Percentiles rank a stretch among this genome's conserved stretches.
These are phyloP conservation scores for Lactarius sp. DNA, from an alignment of 768 basidiomycete species.

Conservation along the genomic window DNA sequence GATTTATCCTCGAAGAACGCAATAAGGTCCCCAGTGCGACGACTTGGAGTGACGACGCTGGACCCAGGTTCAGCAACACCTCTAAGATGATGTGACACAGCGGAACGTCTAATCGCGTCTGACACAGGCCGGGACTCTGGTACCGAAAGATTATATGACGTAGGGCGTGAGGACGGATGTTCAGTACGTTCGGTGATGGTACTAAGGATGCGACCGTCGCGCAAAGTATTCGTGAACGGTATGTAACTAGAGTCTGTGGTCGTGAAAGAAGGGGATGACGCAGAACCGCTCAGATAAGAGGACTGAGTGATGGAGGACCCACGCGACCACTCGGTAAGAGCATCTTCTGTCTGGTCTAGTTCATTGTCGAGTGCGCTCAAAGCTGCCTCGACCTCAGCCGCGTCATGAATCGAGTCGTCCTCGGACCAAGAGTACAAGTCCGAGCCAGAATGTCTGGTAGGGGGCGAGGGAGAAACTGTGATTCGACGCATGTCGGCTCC, in stretches of 20 bases:
- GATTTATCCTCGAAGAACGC: slow-evolving; percentile 65
- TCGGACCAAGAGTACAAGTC: slow-evolving; percentile 44
- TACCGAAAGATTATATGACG: slow-evolving; percentile 35
- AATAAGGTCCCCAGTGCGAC: slow-evolving; percentile 65
- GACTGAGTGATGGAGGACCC: slow-evolving; percentile 36
- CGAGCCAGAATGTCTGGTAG: slow-evolving; percentile 6
- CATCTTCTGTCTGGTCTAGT: slow-evolving; percentile 58
- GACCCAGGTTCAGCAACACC: slow-evolving; percentile 52
- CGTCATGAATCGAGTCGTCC: slow-evolving; percentile 44
- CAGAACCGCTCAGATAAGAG: slow-evolving; percentile 34
- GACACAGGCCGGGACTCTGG: slow-evolving; percentile 32
- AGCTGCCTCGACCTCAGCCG: slow-evolving; percentile 59
- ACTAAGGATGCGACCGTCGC: slow-evolving; percentile 53
- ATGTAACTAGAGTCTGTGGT: slow-evolving; percentile 23
- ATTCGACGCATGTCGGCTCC: slow-evolving; percentile 27
- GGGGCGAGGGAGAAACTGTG: slow-evolving; percentile 26
- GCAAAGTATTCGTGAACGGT: slow-evolving; percentile 36
- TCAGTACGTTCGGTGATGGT: slow-evolving; percentile 78
- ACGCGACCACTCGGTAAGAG: slow-evolving; percentile 57
- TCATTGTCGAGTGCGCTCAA: slow-evolving; percentile 65
- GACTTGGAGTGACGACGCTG: slow-evolving; percentile 37
- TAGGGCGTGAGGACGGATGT: slow-evolving; percentile 55
- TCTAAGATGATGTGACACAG: slow-evolving; percentile 43
- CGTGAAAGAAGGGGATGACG: slow-evolving; percentile 27
- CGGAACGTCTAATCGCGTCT: slow-evolving; percentile 44